Evolutionary conservation across 2,329 filamentous ascomycete species (phyloP).

Genomic region (Diplodia intermedia): DNA sequence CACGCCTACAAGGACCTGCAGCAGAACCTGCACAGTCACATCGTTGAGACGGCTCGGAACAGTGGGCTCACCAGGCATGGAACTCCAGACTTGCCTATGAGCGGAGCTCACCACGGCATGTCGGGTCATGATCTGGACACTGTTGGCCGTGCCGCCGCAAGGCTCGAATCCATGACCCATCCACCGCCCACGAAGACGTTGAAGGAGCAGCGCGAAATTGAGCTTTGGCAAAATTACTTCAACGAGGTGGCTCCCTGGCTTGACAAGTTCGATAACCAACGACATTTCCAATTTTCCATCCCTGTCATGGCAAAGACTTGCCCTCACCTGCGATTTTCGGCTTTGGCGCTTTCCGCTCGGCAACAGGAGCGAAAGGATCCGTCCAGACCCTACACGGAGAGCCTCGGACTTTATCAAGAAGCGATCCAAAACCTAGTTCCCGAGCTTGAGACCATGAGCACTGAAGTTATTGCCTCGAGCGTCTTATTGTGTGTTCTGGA

Average conservation of each 20-base stretch:
- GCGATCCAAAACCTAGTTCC: conserved; percentile 58
- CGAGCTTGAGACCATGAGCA: conserved; percentile 53
- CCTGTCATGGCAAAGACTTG: conserved; percentile 59
- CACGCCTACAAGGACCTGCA: conserved; percentile 38
- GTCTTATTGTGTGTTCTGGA: conserved; percentile 58
- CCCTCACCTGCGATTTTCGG: conserved; percentile 59
- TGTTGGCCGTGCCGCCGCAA: conserved; percentile 10
- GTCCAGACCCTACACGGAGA: conserved; percentile 55
- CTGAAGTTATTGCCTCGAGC: conserved; percentile 56
- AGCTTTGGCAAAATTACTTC: conserved; percentile 53
- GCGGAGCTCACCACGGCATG: not conserved
- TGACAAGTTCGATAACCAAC: conserved; percentile 64
- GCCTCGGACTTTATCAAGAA: conserved; percentile 62
- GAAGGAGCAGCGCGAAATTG: conserved; percentile 34
- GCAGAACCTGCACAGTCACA: conserved; percentile 36
- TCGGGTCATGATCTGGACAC: conserved; percentile 14
- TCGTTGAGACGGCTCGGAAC: conserved; percentile 36
- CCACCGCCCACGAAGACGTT: conserved; percentile 23
- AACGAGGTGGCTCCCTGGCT: conserved; percentile 62
- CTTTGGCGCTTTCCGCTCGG: conserved; percentile 62
- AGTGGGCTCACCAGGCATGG: conserved; percentile 33
- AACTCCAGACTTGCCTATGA: conserved; percentile 31
- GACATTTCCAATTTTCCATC: conserved; percentile 60
- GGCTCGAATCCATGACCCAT: conserved; percentile 24
- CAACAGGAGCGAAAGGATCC: conserved; percentile 62